Base-by-base conservation (phyloP, 2,329 filamentous ascomycete species). In the Stemphylium lycopersici region DNA sequence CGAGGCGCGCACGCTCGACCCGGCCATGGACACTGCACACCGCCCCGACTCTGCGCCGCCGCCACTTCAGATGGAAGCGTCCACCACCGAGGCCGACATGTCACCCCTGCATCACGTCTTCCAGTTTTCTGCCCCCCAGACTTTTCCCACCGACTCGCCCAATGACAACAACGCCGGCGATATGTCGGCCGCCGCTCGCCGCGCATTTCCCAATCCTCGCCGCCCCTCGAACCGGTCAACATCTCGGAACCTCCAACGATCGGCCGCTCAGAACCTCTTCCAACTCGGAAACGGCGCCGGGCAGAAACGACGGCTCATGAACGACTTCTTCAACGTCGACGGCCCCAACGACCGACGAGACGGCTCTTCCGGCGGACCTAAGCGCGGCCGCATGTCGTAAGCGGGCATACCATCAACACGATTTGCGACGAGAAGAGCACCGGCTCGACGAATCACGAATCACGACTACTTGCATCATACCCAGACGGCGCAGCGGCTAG, bases 321-420 rank as follows among this genome's bases (percentile, higher is more conserved):
- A 86, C 20, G 90, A 93, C 67, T 87, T 91, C 48, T 92, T 92
- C 69, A 89, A 91, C 67, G 78, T 90, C 6, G 84, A 85, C 48
- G 86, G 84, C 59, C 72, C 89, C 45, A 80, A 83, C 55, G 84
- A 76, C 44, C 63, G 84, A 38, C 88, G 88, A 68, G 88, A 90
- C 51, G 67, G 63, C 12, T 59, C 63, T 12, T 73, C 68, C 1
- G 75, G 74, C 3, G 75, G 74, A n/a, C 62, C 70, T 0, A 78
- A 77, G 67, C 63, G 73, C 36, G 73, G 75, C 20, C 71, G 73
- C 20, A 75, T 73, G 66, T 68, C 70, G 39, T 41, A 24, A 31
- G 50, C 43, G 33, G 42, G 16, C 32, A 45, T 36, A 31, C 13
- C 42, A 18, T 45, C 42, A 36, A 26, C 31, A 45, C 31, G 32